Percentiles rank a stretch among this genome's conserved stretches.
Conservation (phyloP, 2,329 filamentous ascomycete genomes). For the Gremmenia infestans region DNA sequence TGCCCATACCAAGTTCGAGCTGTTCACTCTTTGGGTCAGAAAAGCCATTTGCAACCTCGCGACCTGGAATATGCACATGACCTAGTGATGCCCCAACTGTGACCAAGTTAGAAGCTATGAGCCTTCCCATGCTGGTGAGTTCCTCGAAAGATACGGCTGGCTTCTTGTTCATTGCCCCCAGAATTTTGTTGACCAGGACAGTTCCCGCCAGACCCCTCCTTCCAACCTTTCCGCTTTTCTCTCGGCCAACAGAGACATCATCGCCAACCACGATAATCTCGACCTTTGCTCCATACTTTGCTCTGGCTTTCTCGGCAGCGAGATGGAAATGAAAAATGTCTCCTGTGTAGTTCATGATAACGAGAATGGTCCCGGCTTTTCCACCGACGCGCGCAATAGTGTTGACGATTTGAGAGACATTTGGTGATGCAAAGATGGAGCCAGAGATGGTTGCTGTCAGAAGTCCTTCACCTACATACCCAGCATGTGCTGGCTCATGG, state of each 20-base stretch:
- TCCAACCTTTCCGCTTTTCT: conserved; percentile 42
- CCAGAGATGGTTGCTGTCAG: conserved; percentile 35
- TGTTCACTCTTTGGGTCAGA: conserved; percentile 29
- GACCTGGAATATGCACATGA: conserved; percentile 44
- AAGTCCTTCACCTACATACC: conserved; percentile 35
- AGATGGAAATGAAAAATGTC: conserved; percentile 36
- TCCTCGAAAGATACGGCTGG: conserved; percentile 5
- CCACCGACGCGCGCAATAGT: conserved; percentile 30
- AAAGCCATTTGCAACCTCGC: conserved; percentile 36
- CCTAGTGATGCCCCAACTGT: conserved; percentile 41
- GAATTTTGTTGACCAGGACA: conserved; percentile 38
- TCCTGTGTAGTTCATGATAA: conserved; percentile 38
- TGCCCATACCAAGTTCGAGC: conserved; percentile 41
- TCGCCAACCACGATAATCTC: conserved; percentile 25
- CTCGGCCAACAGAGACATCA: conserved; percentile 40
- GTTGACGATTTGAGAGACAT: conserved; percentile 34
- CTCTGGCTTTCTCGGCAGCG: conserved; percentile 34
- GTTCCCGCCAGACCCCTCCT: conserved; percentile 46
- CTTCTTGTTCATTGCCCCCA: conserved; percentile 16
- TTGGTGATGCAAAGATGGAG: conserved; percentile 36
- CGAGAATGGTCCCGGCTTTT: conserved; percentile 6
- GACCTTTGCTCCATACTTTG: conserved; percentile 7
- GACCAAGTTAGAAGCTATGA: conserved; percentile 4
- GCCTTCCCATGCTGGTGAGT: conserved; percentile 6
- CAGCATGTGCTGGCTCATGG: conserved; percentile 37